Evolutionary conservation across 768 basidiomycete genomes (phyloP).

Genomic region (Tremella fuciformis): DNA sequence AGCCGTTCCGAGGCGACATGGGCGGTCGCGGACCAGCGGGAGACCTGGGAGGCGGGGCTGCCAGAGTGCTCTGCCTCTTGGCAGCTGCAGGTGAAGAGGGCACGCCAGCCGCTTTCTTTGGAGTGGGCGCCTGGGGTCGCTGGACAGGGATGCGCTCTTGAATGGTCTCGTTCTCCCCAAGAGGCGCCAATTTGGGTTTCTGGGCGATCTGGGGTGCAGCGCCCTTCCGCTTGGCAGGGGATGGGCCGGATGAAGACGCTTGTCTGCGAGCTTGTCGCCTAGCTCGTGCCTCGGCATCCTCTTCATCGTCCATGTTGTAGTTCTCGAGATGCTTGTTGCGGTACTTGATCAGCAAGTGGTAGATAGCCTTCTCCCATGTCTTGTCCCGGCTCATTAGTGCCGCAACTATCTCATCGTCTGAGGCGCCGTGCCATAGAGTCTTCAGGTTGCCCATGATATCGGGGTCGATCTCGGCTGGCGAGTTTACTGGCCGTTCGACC

Average conservation of each 20-base stretch:
- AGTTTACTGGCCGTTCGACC: conserved; percentile 67
- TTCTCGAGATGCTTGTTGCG: conserved; percentile 70
- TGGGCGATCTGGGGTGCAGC: conserved; percentile 15
- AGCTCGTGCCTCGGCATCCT: conserved; percentile 55
- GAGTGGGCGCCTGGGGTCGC: conserved; percentile 52
- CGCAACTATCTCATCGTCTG: conserved; percentile 69
- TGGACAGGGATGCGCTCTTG: conserved; percentile 30
- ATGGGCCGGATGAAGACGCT: conserved; percentile 6
- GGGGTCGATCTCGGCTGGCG: conserved; percentile 68
- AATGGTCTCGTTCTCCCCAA: conserved; percentile 40
- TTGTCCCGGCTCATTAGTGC: conserved; percentile 62
- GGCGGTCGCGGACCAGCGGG: conserved; percentile 51
- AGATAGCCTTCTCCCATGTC: conserved; percentile 95
- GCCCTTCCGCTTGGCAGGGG: conserved; percentile 46
- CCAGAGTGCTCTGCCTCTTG: conserved; percentile 9
- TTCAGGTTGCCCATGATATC: conserved; percentile 86
- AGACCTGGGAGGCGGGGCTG: conserved; percentile 22
- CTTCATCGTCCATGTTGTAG: conserved; percentile 64
- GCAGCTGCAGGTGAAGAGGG: conserved; percentile 14
- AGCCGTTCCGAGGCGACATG: conserved; percentile 28
- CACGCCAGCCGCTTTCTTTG: conserved; percentile 51
- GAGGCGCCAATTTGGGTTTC: conserved; percentile 25
- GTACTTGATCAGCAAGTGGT: conserved; percentile 82
- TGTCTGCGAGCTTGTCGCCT: conserved; percentile 28
- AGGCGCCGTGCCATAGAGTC: conserved; percentile 82